phyloP scores from a whole-genome alignment of 2,329 filamentous ascomycete genomes.

The Trematosphaeria pertusa region DNA sequence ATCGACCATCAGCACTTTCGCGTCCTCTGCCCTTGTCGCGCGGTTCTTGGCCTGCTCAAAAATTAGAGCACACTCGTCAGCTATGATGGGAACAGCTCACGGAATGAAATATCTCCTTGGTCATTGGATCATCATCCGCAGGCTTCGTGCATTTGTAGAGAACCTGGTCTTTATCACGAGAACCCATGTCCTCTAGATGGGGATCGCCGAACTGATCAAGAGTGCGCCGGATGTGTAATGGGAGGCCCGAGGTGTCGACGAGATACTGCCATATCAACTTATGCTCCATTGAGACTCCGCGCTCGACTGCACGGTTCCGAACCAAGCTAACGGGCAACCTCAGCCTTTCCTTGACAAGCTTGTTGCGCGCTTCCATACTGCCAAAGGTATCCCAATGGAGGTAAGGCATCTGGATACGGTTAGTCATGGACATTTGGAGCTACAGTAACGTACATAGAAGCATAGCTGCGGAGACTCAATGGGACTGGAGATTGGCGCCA shows the following conservation, averaged over 20 bases:
- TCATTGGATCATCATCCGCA: neutral
- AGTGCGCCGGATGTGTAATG: conserved; percentile 67
- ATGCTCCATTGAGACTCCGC: conserved; percentile 63
- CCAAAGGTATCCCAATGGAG: conserved; percentile 70
- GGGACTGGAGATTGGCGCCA: conserved; percentile 12
- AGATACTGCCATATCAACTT: conserved; percentile 70
- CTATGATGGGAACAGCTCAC: neutral
- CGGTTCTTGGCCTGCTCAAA: neutral
- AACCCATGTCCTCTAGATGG: conserved; percentile 65
- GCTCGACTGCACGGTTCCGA: conserved; percentile 49
- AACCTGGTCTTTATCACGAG: conserved; percentile 71
- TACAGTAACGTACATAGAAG: conserved; percentile 30
- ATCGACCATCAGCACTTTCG: conserved; percentile 71
- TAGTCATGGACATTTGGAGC: conserved; percentile 56
- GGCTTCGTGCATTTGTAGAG: conserved; percentile 66
- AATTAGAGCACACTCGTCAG: neutral
- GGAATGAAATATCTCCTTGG: neutral
- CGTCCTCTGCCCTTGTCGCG: conserved; percentile 54
- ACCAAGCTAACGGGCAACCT: conserved; percentile 11
- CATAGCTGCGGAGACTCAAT: conserved; percentile 18
- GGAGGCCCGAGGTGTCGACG: conserved; percentile 60
- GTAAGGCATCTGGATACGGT: neutral
- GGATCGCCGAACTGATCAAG: conserved; percentile 71
- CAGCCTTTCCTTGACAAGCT: conserved; percentile 50
- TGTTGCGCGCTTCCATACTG: conserved; percentile 53